Conservation (phyloP, 345 rosid genomes). For the Pseudoturritis turrita region DNA sequence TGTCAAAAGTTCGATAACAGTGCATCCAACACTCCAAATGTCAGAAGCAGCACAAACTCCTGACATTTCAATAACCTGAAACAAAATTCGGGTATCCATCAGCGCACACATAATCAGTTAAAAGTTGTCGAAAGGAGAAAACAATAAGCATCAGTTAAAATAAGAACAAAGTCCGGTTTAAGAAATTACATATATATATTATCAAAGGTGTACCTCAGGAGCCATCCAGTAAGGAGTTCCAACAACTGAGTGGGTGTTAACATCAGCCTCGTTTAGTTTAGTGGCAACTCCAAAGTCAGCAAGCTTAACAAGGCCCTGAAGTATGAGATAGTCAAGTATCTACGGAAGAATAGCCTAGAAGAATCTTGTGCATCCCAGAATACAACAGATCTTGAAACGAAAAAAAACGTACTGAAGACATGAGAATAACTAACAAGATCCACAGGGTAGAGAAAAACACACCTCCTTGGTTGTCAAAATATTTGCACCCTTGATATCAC, state of each 20-base stretch:
- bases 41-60: slow-evolving; percentile 99
- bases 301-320: slow-evolving; percentile 97
- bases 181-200: background rate
- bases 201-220: slow-evolving; percentile 69
- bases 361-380: slow-evolving; percentile 1
- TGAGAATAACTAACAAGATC: background rate
- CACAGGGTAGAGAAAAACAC: background rate
- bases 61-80: slow-evolving; percentile 96
- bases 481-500: slow-evolving; percentile 99
- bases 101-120: slow-evolving; percentile 5
- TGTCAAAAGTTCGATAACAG: slow-evolving; percentile 94
- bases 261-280: slow-evolving; percentile 96
- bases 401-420: background rate
- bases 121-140: background rate
- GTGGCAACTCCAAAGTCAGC: slow-evolving; percentile 99
- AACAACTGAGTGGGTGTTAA: slow-evolving; percentile 95
- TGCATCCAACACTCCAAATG: slow-evolving; percentile 99
- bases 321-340: slow-evolving; percentile 16
- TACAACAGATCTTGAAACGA: slow-evolving; percentile 5
- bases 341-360: slow-evolving; percentile 5
- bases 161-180: background rate
- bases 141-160: background rate
- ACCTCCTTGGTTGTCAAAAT: slow-evolving; percentile 98
- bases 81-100: background rate
- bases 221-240: slow-evolving; percentile 99